These are phyloP conservation scores for Kazachstania sp. DNA, from an alignment of 1,139 yeast species.

Conservation along the genomic window DNA sequence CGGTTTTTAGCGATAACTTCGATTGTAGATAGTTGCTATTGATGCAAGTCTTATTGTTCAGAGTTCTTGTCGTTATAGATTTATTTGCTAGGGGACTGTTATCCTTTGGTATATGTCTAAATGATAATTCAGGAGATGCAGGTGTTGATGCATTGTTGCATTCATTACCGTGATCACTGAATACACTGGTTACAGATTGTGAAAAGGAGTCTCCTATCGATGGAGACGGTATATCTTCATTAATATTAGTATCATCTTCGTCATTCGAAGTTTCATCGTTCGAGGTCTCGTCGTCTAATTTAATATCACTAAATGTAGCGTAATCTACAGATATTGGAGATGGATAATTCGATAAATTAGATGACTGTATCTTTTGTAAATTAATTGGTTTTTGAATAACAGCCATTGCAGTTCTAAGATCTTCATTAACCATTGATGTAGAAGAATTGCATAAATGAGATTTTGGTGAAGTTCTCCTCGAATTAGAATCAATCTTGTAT, in stretches of 20 bases:
- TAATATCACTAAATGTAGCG: conserved; percentile 1
- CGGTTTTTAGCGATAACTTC: neutral
- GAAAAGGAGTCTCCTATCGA: conserved; percentile 23
- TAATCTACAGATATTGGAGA: conserved; percentile 20
- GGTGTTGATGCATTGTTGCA: conserved; percentile 17
- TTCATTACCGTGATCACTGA: conserved; percentile 11
- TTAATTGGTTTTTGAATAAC: neutral
- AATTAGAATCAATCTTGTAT: conserved; percentile 11
- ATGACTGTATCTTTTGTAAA: neutral
- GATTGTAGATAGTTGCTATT: neutral
- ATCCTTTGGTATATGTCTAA: too few species aligned
- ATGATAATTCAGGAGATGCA: conserved; percentile 12
- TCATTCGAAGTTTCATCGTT: neutral
- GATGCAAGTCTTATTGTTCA: neutral
- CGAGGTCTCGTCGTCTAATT: neutral
- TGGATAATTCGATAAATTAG: conserved; percentile 11
- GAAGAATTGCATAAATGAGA: too few species aligned
- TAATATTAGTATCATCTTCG: conserved; percentile 1
- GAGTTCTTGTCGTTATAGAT: neutral
- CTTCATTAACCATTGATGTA: too few species aligned
- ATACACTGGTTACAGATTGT: conserved; percentile 21
- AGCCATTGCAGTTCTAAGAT: neutral
- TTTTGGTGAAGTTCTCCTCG: too few species aligned
- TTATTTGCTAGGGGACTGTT: neutral
- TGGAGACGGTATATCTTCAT: conserved; percentile 12